These are phyloP conservation scores for Evernia prunastri DNA, from an alignment of 495 filamentous ascomycete genomes.

Conservation along the genomic window DNA sequence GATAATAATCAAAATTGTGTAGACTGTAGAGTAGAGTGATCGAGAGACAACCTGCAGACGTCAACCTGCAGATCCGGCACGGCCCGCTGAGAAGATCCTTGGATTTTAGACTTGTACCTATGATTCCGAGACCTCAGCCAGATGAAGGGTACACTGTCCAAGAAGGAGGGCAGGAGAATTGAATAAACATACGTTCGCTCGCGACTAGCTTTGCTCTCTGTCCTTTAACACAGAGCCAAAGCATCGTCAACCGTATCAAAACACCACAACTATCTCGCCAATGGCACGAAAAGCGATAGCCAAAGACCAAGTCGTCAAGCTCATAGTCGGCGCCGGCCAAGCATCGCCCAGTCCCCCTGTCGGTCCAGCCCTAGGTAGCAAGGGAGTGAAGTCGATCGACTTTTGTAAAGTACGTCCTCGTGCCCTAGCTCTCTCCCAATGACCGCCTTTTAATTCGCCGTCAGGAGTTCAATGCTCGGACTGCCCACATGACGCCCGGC, in stretches of 20 bases:
- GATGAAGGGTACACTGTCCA: neutral
- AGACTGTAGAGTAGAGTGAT: too few species aligned
- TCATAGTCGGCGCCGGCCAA: slow-evolving; percentile 97
- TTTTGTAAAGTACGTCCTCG: slow-evolving; percentile 81
- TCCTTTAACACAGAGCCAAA: neutral
- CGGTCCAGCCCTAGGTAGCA: slow-evolving; percentile 91
- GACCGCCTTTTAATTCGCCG: slow-evolving; percentile 11
- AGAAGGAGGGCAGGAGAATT: neutral
- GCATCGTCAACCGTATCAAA: neutral
- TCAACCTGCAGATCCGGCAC: slow-evolving; percentile 3
- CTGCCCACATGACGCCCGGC: slow-evolving; percentile 72
- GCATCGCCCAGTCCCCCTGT: slow-evolving; percentile 95
- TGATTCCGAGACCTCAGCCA: too few species aligned
- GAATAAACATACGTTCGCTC: neutral
- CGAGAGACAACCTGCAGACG: neutral
- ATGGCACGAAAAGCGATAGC: slow-evolving; percentile 75
- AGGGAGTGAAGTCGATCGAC: slow-evolving; percentile 99
- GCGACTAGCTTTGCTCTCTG: neutral
- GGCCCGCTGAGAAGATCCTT: neutral
- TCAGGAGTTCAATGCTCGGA: slow-evolving; percentile 97
- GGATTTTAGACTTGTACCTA: neutral
- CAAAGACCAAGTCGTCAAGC: slow-evolving; percentile 86
- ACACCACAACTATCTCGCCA: neutral
- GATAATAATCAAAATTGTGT: too few species aligned
- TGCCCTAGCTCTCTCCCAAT: neutral